These are phyloP conservation scores for Phytopythium boreale DNA, from an alignment of 352 stramenopile species.

Conservation along the genomic window DNA sequence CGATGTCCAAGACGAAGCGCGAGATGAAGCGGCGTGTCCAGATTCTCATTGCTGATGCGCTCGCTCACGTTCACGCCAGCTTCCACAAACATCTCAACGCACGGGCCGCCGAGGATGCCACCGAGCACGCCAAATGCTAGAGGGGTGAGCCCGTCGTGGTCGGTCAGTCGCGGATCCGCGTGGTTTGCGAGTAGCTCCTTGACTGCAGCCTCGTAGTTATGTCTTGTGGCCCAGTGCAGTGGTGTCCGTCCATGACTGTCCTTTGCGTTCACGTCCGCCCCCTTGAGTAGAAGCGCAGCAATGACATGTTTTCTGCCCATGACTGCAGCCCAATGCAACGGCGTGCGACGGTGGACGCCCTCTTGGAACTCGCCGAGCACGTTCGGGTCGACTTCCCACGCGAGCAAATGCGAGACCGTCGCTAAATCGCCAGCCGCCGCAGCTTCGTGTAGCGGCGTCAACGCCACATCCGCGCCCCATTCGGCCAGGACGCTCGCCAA, in stretches of 20 bases:
- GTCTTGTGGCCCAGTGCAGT: slow-evolving; percentile 74
- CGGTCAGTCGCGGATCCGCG: slow-evolving; percentile 48
- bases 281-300: slow-evolving; percentile 36
- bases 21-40: slow-evolving; percentile 73
- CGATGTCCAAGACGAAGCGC: slow-evolving; percentile 57
- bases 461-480: slow-evolving; percentile 72
- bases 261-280: slow-evolving; percentile 57
- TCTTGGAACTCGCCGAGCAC: slow-evolving; percentile 70
- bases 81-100: slow-evolving; percentile 53
- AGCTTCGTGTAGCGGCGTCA: slow-evolving; percentile 74
- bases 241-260: slow-evolving; percentile 59
- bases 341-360: slow-evolving; percentile 54
- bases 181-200: slow-evolving; percentile 45
- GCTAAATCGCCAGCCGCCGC: slow-evolving; percentile 52
- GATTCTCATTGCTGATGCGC: slow-evolving; percentile 37
- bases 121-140: slow-evolving; percentile 61
- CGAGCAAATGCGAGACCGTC: slow-evolving; percentile 50
- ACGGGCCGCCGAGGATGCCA: slow-evolving; percentile 38
- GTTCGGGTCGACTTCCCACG: slow-evolving; percentile 50
- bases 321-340: slow-evolving; percentile 73
- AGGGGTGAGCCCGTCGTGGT: slow-evolving; percentile 63
- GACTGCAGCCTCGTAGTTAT: slow-evolving; percentile 60
- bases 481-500: slow-evolving; percentile 58
- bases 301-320: slow-evolving; percentile 61
- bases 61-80: slow-evolving; percentile 51